phyloP scores from a whole-genome alignment of 345 rosid species.

The Brassica napus region Da-Ae NC_063449.1:16408001-16408500 shows the following conservation, averaged over 20 bases:
- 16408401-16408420: slow-evolving; percentile 46
- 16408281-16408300: slow-evolving; percentile 50
- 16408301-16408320: slow-evolving; percentile 60
- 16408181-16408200: not conserved
- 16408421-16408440: slow-evolving; percentile 62
- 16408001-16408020: too few species aligned
- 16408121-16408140: too few species aligned
- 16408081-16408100: too few species aligned
- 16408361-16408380: slow-evolving; percentile 45
- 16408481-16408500: slow-evolving; percentile 67
- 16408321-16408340: slow-evolving; percentile 51
- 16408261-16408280: slow-evolving; percentile 42
- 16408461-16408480: slow-evolving; percentile 70
- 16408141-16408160: too few species aligned
- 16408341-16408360: slow-evolving; percentile 14
- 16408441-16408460: slow-evolving; percentile 57
- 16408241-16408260: slow-evolving; percentile 36
- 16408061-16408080: too few species aligned
- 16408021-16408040: too few species aligned
- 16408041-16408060: too few species aligned
- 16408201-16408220: slow-evolving; percentile 39
- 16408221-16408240: slow-evolving; percentile 35
- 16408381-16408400: slow-evolving; percentile 46
- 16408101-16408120: too few species aligned
- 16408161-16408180: not conserved